Conservation (phyloP, 2,329 filamentous ascomycete species). For the Claviceps pazoutovae region DNA sequence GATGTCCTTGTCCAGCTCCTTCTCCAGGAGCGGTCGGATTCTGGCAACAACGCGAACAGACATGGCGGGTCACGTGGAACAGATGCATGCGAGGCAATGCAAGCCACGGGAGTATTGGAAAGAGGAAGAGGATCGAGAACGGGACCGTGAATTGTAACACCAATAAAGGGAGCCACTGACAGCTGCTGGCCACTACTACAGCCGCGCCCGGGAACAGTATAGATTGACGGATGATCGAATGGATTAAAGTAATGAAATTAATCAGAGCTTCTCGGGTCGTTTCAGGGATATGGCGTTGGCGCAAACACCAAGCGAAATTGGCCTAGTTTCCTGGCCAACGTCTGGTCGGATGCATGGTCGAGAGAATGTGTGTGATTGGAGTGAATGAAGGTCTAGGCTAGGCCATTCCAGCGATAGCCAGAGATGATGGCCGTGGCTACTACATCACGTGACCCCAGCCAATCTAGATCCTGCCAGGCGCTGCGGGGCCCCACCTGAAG, state of each 20-base stretch:
- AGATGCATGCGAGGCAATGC: slow-evolving; percentile 7
- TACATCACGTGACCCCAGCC: not conserved
- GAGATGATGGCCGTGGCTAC: too few relatives aligned
- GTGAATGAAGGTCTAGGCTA: too few relatives aligned
- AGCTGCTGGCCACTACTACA: slow-evolving; percentile 1
- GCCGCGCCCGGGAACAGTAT: not conserved
- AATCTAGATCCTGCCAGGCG: not conserved
- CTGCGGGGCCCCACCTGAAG: not conserved
- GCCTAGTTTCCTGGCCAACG: slow-evolving; percentile 5
- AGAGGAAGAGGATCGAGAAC: not conserved
- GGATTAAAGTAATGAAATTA: not conserved
- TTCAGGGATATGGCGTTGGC: not conserved
- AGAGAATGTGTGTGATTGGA: too few relatives aligned
- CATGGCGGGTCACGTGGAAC: slow-evolving; percentile 24
- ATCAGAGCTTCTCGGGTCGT: not conserved
- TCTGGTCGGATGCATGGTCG: not conserved
- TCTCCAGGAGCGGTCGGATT: slow-evolving; percentile 74
- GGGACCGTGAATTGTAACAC: not conserved
- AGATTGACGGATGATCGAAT: not conserved
- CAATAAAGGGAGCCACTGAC: not conserved
- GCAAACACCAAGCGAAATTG: not conserved
- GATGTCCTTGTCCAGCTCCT: slow-evolving; percentile 74
- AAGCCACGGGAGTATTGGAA: slow-evolving; percentile 1
- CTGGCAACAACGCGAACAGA: slow-evolving; percentile 78
- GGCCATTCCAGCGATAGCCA: too few relatives aligned